A percentile compares a stretch with the other conserved stretches of the same genome.
Conservation (phyloP, 331 rosid genomes). For the Malus hybrid region DNA sequence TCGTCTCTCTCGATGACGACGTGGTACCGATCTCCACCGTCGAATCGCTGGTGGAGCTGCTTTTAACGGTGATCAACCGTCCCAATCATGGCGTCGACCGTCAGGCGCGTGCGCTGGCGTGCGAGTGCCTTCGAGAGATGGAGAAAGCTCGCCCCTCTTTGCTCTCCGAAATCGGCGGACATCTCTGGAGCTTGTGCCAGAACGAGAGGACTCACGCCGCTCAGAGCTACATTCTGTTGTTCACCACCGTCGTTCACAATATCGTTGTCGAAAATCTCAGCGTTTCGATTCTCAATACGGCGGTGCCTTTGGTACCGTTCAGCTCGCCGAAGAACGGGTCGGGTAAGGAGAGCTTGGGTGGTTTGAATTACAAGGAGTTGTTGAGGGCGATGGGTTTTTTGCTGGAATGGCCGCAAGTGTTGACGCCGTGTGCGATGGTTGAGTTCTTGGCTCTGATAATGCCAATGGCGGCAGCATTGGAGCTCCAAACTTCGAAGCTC, state of each 20-base stretch:
- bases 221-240: slow-evolving; percentile 64
- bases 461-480: slow-evolving; percentile 70
- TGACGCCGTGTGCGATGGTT: slow-evolving; percentile 84
- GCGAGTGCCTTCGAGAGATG: slow-evolving; percentile 81
- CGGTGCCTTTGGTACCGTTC: slow-evolving; percentile 67
- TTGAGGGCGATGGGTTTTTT: slow-evolving; percentile 74
- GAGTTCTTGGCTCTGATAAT: slow-evolving; percentile 65
- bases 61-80: slow-evolving; percentile 66
- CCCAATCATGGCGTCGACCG: slow-evolving; percentile 73
- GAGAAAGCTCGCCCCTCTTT: slow-evolving; percentile 67
- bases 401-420: slow-evolving; percentile 82
- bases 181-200: slow-evolving; percentile 86
- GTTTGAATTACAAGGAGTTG: slow-evolving; percentile 66
- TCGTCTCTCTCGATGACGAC: slow-evolving; percentile 40
- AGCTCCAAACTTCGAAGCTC: slow-evolving; percentile 81
- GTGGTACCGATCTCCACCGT: slow-evolving; percentile 4
- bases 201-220: slow-evolving; percentile 88
- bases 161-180: slow-evolving; percentile 74
- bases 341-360: slow-evolving; percentile 19
- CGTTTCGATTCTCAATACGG: slow-evolving; percentile 58
- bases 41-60: slow-evolving; percentile 54
- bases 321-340: slow-evolving; percentile 38
- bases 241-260: slow-evolving; percentile 51
- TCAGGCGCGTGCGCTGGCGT: slow-evolving; percentile 64
- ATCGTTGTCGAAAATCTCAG: slow-evolving; percentile 38